These are phyloP conservation scores for Excoecaria agallocha DNA, from an alignment of 345 rosid genomes.

Conservation along the genomic window DNA sequence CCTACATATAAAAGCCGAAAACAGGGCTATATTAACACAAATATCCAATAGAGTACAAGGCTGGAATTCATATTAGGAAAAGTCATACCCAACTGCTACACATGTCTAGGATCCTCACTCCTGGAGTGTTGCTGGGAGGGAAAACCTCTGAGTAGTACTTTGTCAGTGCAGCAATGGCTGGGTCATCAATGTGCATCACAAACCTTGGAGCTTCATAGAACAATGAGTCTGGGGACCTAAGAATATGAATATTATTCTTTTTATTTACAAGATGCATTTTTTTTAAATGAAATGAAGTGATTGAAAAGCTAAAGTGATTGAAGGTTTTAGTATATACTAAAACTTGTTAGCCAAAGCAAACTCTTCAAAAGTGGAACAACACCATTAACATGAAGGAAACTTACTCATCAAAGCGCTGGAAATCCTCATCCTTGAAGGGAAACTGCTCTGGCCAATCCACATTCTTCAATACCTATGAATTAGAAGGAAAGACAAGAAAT, in stretches of 20 bases:
- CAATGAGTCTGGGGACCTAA: slow-evolving; percentile 68
- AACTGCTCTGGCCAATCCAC: slow-evolving; percentile 84
- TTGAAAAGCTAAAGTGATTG: neutral
- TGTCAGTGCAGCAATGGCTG: slow-evolving; percentile 82
- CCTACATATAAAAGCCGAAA: slow-evolving; percentile 40
- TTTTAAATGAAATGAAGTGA: neutral
- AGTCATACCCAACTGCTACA: slow-evolving; percentile 90
- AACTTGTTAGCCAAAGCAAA: slow-evolving; percentile 2
- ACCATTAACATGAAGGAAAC: neutral
- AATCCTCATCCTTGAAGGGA: slow-evolving; percentile 86
- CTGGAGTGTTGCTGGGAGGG: slow-evolving; percentile 75
- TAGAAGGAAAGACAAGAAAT: slow-evolving; percentile 4
- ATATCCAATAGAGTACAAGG: neutral
- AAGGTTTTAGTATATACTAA: neutral
- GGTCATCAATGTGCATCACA: slow-evolving; percentile 90
- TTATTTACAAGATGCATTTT: slow-evolving; percentile 6
- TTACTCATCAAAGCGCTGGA: slow-evolving; percentile 88
- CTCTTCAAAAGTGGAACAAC: neutral
- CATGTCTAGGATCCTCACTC: slow-evolving; percentile 81
- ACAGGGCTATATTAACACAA: neutral
- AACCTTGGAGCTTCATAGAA: slow-evolving; percentile 85
- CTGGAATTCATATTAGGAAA: neutral
- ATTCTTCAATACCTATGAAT: slow-evolving; percentile 58
- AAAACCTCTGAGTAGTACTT: slow-evolving; percentile 73
- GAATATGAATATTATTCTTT: neutral